These are phyloP conservation scores for Castanea crenata DNA, from an alignment of 306 rosid genomes.

Conservation along the genomic window DNA sequence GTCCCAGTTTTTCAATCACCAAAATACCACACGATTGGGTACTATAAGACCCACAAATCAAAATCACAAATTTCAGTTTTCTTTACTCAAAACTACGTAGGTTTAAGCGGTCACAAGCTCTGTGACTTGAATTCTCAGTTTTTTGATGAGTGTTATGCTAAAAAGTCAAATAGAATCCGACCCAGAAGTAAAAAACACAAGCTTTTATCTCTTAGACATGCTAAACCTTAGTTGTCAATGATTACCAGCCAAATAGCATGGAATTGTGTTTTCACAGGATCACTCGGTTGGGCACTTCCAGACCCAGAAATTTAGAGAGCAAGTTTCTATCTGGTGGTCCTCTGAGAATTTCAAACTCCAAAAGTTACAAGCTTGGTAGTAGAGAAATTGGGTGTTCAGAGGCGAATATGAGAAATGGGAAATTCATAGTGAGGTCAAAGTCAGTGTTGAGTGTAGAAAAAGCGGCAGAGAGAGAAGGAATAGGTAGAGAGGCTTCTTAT, in stretches of 20 bases:
- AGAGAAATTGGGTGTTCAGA: conserved; percentile 11
- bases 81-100: neutral
- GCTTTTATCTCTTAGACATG: neutral
- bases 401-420: conserved; percentile 20
- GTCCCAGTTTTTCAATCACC: conserved; percentile 18
- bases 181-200: conserved; percentile 19
- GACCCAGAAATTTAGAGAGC: conserved; percentile 2
- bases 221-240: neutral
- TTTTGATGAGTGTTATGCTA: neutral
- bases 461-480: conserved; percentile 34
- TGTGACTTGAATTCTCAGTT: neutral
- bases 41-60: conserved; percentile 5
- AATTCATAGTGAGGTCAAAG: conserved; percentile 35
- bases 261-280: conserved; percentile 15
- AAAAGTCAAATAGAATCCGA: neutral
- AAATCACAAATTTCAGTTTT: neutral
- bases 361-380: neutral
- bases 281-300: neutral
- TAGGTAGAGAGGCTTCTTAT: conserved; percentile 29
- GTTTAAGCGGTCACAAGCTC: neutral
- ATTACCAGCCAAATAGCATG: conserved; percentile 3
- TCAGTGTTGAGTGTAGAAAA: conserved; percentile 33
- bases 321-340: neutral
- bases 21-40: neutral
- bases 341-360: neutral